A percentile compares a stretch with the other conserved stretches of the same genome.
These are phyloP conservation scores for Neoascochyta sp. DNA, from an alignment of 2,329 filamentous ascomycete genomes.

Conservation along the genomic window DNA sequence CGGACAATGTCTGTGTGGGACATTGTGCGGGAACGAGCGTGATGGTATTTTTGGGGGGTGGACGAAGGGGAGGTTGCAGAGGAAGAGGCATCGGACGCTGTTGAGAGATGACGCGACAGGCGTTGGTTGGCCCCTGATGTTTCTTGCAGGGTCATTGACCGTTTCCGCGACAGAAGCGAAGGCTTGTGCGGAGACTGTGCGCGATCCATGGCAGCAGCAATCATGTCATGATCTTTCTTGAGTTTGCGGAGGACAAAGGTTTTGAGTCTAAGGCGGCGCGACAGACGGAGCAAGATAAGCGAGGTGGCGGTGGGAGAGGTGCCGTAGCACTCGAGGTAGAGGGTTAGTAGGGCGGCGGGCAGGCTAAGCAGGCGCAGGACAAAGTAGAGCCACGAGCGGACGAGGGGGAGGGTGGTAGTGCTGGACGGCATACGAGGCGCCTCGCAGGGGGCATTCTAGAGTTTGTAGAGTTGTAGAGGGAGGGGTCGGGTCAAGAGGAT, in stretches of 20 bases:
- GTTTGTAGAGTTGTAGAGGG: constrained; percentile 9
- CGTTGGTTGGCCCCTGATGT: constrained; percentile 16
- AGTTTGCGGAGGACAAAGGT: constrained; percentile 20
- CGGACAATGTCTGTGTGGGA: constrained; percentile 34
- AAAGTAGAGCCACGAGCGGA: constrained; percentile 31
- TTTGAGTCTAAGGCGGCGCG: constrained; percentile 26
- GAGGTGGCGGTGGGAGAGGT: constrained; percentile 27
- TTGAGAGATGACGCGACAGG: constrained; percentile 10
- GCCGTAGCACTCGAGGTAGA: constrained; percentile 31
- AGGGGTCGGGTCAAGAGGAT: constrained; percentile 4
- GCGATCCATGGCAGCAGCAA: constrained; percentile 23
- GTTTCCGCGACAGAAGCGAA: constrained; percentile 11
- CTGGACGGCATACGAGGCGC: constrained; percentile 33
- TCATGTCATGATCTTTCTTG: constrained; percentile 19
- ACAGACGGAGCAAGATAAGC: constrained; percentile 36
- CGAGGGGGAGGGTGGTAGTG: constrained; percentile 20
- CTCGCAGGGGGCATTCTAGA: constrained; percentile 27
- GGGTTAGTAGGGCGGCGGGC: constrained; percentile 25
- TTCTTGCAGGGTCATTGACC: constrained; percentile 24
- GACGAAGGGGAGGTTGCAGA: constrained; percentile 16
- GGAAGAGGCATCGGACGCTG: constrained; percentile 11
- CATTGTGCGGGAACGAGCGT: constrained; percentile 34
- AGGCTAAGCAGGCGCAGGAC: constrained; percentile 26
- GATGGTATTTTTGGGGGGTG: constrained; percentile 19
- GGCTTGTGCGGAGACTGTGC: constrained; percentile 21